Evolutionary conservation across 1,284 basidiomycete species (phyloP).

Genomic region (Microbotryum lychnidis-dioicae): DNA sequence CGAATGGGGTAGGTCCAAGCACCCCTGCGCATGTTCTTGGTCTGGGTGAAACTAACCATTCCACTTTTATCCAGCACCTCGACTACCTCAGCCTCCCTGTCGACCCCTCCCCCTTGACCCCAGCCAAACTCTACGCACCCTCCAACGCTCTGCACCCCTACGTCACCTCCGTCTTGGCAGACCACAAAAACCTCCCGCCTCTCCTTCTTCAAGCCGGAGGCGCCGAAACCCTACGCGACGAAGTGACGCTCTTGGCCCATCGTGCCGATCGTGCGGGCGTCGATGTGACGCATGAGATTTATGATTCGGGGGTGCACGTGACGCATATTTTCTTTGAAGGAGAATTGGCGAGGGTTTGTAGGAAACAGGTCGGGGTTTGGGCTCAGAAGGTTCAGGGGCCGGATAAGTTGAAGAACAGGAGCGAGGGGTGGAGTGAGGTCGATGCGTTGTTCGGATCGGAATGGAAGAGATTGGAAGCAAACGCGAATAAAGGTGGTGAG

Average conservation of each 20-base stretch:
- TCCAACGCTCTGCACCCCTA: conserved; percentile 15
- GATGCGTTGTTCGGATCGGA: neutral
- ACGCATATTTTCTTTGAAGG: conserved; percentile 1
- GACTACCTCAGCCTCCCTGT: conserved; percentile 15
- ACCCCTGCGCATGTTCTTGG: neutral
- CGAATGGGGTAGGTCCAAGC: neutral
- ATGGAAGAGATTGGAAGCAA: neutral
- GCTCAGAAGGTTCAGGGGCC: neutral
- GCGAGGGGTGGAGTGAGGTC: neutral
- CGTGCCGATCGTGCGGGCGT: conserved; percentile 39
- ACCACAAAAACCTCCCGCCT: conserved; percentile 37
- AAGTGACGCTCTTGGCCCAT: conserved; percentile 40
- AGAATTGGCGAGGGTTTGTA: neutral
- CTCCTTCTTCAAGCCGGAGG: conserved; percentile 42
- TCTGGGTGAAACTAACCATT: neutral
- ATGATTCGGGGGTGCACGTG: conserved; percentile 17
- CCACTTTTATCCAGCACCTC: neutral
- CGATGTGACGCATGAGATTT: conserved; percentile 20
- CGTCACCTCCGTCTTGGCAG: conserved; percentile 22
- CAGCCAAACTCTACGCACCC: neutral
- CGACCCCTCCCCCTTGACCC: neutral
- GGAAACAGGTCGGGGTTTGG: conserved; percentile 2
- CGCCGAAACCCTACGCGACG: conserved; percentile 41
- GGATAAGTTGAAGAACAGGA: neutral
- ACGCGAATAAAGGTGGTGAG: neutral